phyloP scores from a whole-genome alignment of 2,329 filamentous ascomycete genomes.

The Trichoderma koningiopsis region DNA sequence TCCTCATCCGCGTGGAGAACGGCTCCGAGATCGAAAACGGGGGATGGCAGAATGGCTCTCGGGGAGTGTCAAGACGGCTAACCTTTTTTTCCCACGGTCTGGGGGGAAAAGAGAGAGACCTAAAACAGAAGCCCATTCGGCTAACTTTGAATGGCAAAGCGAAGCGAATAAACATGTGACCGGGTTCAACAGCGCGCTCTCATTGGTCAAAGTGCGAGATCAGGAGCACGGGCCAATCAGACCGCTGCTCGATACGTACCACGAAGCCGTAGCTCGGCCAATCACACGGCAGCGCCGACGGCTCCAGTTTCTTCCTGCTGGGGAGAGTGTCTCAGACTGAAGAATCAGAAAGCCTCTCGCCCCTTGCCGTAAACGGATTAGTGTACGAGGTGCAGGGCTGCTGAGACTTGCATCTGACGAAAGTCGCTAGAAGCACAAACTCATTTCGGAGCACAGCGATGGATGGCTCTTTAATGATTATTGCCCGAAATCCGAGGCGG shows the following conservation, averaged over 20 bases:
- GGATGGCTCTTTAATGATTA: background rate
- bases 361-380: background rate
- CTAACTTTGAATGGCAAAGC: conserved; percentile 20
- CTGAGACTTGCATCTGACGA: background rate
- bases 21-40: conserved; percentile 13
- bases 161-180: conserved; percentile 26
- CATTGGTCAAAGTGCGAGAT: conserved; percentile 17
- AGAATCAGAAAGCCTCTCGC: background rate
- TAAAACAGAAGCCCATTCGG: background rate
- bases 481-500: background rate
- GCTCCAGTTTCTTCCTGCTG: background rate
- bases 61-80: background rate
- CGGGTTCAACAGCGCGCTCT: background rate
- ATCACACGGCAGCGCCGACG: background rate
- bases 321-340: conserved; percentile 13
- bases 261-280: background rate
- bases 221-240: conserved; percentile 9
- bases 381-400: conserved; percentile 7
- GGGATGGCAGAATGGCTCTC: background rate
- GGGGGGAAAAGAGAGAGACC: background rate
- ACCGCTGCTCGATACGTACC: background rate
- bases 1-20: conserved; percentile 13
- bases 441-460: background rate
- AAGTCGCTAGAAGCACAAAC: background rate
- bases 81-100: background rate